Conservation (phyloP, 2,329 filamentous ascomycete genomes). For the Colletotrichum chlorophyti region DNA sequence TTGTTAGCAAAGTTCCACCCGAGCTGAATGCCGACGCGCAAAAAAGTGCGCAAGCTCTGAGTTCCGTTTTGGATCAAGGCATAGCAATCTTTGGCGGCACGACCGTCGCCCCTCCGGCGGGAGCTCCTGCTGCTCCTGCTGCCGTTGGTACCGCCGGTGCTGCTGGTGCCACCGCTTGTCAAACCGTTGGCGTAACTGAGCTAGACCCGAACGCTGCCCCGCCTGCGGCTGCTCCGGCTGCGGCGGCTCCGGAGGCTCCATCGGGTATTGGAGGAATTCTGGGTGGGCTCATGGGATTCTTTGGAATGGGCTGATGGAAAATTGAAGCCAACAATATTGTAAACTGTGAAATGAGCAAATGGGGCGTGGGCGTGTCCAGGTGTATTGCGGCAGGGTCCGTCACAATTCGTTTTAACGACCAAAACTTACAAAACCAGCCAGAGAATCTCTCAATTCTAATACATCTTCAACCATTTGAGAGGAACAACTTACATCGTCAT, state of each 20-base stretch:
- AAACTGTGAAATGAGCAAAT: neutral
- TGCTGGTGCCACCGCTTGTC: neutral
- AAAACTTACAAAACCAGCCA: too few species aligned
- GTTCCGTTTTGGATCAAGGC: conserved; percentile 12
- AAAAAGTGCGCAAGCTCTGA: conserved; percentile 13
- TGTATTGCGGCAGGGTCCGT: conserved; percentile 24
- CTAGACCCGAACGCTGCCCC: neutral
- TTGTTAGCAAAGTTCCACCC: conserved; percentile 16
- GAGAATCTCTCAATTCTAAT: conserved; percentile 3
- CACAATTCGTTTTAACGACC: too few species aligned
- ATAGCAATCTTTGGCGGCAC: conserved; percentile 9
- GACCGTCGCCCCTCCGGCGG: neutral
- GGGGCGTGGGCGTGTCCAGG: neutral
- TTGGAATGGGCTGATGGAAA: neutral
- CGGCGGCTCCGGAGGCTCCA: neutral
- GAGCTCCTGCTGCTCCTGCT: neutral
- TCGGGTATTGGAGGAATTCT: neutral
- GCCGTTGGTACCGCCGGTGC: neutral
- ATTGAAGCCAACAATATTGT: neutral
- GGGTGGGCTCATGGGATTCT: neutral
- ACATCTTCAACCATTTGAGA: neutral
- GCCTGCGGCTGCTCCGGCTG: neutral
- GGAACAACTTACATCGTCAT: too few species aligned
- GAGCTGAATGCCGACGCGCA: conserved; percentile 18
- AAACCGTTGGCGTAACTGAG: neutral